Base-by-base conservation (phyloP, 2,329 filamentous ascomycete genomes). In the Fusarium compactum region DNA sequence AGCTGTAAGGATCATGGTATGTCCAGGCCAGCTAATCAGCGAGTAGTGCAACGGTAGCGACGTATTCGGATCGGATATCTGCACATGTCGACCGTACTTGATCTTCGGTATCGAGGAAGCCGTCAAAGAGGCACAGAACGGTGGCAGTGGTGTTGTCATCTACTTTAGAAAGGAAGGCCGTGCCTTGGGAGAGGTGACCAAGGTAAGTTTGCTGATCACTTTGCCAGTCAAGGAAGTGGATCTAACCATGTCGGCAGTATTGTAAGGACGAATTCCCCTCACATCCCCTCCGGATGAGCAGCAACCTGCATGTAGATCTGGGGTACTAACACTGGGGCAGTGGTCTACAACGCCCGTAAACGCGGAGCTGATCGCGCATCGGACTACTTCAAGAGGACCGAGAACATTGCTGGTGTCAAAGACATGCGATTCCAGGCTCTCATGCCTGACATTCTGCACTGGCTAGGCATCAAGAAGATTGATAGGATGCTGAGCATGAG, bases 401-500 rank as follows among this genome's bases (percentile, higher is more conserved):
- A 98, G 82, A 97, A 98, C 79, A 97, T 99, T 78, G 96, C 96
- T 11, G 96, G 96, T 66, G 95, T 98, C 72, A 97, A 97, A 80
- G 92, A 90, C 74, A 98, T 98, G 95, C 91, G 96, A 41, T 98
- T 98, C 86, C 96, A 98, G 84, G 95, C 95, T 29, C 85, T 99
- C 58, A 98, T 98, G 96, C 95, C 96, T 34, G 94, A 97, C 79
- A 97, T 98, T 72, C 86, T 98, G 57, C 96, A 98, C 82, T 98
- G 96, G 96, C 88, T 99, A 30, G 96, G 96, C 67, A 98, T 99
- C 78, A 96, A 92, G 79, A 98, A 98, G 86, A 98, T 99, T 78
- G 96, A 99, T 80, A 88, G 95, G 65, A 99, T 98, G 96, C 85
- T 98, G 75, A 97, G 93, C 83, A 98, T 98, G 96, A 97, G 93